A percentile compares a stretch with the other conserved stretches of the same genome.
These are phyloP conservation scores for Citrus unshiu DNA, from an alignment of 345 rosid species.

Conservation along the genomic window DNA sequence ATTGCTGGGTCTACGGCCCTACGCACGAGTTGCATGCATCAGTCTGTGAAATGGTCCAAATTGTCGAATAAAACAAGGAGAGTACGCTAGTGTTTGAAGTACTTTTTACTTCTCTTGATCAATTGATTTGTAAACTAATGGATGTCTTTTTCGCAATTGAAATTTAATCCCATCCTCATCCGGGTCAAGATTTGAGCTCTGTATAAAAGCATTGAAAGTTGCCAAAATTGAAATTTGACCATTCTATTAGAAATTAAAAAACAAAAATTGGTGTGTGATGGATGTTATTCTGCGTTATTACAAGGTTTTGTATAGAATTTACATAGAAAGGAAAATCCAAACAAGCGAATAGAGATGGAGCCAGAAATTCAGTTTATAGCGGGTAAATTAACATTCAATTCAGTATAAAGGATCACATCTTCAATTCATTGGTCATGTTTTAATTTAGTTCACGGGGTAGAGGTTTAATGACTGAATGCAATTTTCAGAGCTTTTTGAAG, in stretches of 20 bases:
- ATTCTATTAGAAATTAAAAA: background rate
- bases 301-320: background rate
- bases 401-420: no score
- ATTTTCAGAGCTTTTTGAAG: no score
- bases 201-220: background rate
- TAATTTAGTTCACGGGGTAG: no score
- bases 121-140: background rate
- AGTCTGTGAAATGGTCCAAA: conserved; percentile 2
- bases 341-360: background rate
- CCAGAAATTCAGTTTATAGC: no score
- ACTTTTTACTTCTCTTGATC: background rate
- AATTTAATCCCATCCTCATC: background rate
- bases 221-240: background rate
- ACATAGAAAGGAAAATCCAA: background rate
- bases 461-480: no score
- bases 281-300: background rate
- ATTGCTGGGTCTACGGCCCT: background rate
- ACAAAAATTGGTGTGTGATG: background rate
- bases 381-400: no score
- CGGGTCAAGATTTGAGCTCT: background rate
- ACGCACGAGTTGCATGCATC: background rate
- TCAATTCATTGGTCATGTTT: no score
- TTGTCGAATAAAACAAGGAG: background rate
- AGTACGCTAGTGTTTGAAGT: background rate
- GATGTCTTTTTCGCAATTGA: background rate